These are phyloP conservation scores for Penicillium aurantiogriseum DNA, from an alignment of 2,329 filamentous ascomycete species.

Conservation along the genomic window DNA sequence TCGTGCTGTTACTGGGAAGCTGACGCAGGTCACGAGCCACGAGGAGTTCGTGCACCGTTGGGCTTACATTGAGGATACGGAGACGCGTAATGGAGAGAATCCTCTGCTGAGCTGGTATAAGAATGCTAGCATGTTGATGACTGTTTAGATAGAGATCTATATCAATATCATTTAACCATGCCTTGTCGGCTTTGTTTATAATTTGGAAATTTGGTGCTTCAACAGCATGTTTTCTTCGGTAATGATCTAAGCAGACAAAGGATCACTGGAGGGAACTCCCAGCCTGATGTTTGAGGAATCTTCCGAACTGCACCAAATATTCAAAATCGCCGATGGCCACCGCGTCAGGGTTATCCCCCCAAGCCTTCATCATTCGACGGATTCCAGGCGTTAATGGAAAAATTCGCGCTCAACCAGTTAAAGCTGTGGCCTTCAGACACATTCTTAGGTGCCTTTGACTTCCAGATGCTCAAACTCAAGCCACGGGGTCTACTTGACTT, in stretches of 20 bases:
- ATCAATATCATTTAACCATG: neutral
- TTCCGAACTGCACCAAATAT: too few relatives aligned
- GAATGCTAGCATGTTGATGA: slow-evolving; percentile 91
- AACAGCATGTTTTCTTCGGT: neutral
- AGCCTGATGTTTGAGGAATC: too few relatives aligned
- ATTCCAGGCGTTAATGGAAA: too few relatives aligned
- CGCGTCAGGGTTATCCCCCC: too few relatives aligned
- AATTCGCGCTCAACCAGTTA: too few relatives aligned
- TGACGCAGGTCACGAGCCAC: slow-evolving; percentile 81
- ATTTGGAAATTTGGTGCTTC: neutral
- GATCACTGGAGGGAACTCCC: neutral
- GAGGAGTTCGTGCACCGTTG: slow-evolving; percentile 88
- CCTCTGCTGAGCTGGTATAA: slow-evolving; percentile 89
- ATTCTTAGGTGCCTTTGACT: too few relatives aligned
- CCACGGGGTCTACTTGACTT: too few relatives aligned
- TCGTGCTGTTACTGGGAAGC: slow-evolving; percentile 84
- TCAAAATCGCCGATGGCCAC: too few relatives aligned
- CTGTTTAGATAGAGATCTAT: slow-evolving; percentile 54
- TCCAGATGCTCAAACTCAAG: too few relatives aligned
- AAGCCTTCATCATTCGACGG: too few relatives aligned
- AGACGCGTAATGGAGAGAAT: slow-evolving; percentile 88
- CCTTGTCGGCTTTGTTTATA: neutral
- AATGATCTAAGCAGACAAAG: too few relatives aligned
- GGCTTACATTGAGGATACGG: slow-evolving; percentile 86
- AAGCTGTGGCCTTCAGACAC: too few relatives aligned